Base-by-base conservation (phyloP, 345 rosid species). In the Syzygium aqueum region DNA sequence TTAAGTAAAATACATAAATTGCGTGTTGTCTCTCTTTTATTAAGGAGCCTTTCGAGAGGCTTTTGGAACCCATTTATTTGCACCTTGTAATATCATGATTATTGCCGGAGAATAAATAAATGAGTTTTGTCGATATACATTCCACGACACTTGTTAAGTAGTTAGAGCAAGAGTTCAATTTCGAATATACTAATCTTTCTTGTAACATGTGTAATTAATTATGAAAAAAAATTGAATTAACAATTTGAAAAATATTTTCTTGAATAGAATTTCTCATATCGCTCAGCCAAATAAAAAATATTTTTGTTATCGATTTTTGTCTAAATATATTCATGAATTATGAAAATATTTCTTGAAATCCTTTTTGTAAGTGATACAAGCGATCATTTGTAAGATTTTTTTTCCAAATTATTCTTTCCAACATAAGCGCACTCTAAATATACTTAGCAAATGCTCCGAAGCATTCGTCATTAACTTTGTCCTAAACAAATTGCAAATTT, bases 271-370 rank as follows among this genome's bases (percentile, higher is more conserved):
- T 1, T 3, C 1, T 27, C 2, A 5, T 57, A 11, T 25, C 7
- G 0, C 7, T 54, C 1, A 16, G 16, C 14, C 7, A 52, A 52
- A 33, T 15, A 2, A 52, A 54, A 54, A 54, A 54, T 33, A 3
- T 22, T 54, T 56, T 56, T 0, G 0, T 22, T 8, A 22, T 22
- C 0, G 11, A 22, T 61, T 0, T n/a, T n/a, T 61, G 13, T 30
- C 0, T 61, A n/a, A 3, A 61, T 8, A n/a, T 61, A n/a, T 6
- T 12, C 16, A 13, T 11, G 53, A 6, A 51, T 5, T 5, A 13
- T 2, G 12, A 51, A 14, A 11, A 51, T 51, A 51, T 51, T 51
- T 16, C 21, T 2, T 51, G 2, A 1, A 51, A 13, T 51, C 13
- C 17, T 2, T 51, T 14, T 51, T 4, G 17, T 51, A 51, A 43